Evolutionary conservation across 306 rosid species (phyloP).

Genomic region (Acacia acuminata): DNA sequence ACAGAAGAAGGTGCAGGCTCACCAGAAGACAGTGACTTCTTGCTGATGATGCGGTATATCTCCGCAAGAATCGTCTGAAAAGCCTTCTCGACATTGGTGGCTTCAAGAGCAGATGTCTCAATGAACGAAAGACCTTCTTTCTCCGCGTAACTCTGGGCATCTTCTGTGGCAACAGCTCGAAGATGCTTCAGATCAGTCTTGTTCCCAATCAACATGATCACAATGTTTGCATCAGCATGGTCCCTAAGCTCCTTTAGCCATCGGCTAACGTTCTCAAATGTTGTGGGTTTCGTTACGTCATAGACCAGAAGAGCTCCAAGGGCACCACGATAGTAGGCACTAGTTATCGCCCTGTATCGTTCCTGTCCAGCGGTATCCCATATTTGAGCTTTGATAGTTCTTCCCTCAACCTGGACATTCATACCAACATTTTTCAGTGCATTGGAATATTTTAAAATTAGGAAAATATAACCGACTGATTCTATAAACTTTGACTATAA

Average conservation of each 20-base stretch:
- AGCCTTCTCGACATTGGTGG: slow-evolving; percentile 84
- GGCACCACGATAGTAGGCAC: slow-evolving; percentile 95
- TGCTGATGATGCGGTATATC: slow-evolving; percentile 86
- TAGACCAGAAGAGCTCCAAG: slow-evolving; percentile 92
- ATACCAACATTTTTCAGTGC: background rate
- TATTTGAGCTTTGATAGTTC: slow-evolving; percentile 90
- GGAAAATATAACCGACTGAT: background rate
- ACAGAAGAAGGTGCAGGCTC: slow-evolving; percentile 52
- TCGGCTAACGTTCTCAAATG: slow-evolving; percentile 79
- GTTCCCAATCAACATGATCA: slow-evolving; percentile 88
- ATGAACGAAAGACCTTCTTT: slow-evolving; percentile 89
- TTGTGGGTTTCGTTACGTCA: slow-evolving; percentile 80
- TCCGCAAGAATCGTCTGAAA: slow-evolving; percentile 81
- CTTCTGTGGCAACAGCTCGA: slow-evolving; percentile 85
- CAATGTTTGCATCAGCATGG: slow-evolving; percentile 90
- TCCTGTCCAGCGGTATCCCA: slow-evolving; percentile 99
- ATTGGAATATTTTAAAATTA: background rate
- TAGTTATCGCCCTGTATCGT: slow-evolving; percentile 89
- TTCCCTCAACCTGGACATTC: slow-evolving; percentile 77
- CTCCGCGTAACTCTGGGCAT: slow-evolving; percentile 82
- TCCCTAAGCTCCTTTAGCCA: slow-evolving; percentile 98
- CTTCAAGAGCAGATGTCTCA: slow-evolving; percentile 92
- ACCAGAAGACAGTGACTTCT: slow-evolving; percentile 69
- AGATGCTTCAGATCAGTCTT: slow-evolving; percentile 94
- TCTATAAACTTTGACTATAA: background rate